A percentile compares a stretch with the other conserved stretches of the same genome.
Conservation (phyloP, 1,139 yeast species). For the Petasospora fabianii region DNA sequence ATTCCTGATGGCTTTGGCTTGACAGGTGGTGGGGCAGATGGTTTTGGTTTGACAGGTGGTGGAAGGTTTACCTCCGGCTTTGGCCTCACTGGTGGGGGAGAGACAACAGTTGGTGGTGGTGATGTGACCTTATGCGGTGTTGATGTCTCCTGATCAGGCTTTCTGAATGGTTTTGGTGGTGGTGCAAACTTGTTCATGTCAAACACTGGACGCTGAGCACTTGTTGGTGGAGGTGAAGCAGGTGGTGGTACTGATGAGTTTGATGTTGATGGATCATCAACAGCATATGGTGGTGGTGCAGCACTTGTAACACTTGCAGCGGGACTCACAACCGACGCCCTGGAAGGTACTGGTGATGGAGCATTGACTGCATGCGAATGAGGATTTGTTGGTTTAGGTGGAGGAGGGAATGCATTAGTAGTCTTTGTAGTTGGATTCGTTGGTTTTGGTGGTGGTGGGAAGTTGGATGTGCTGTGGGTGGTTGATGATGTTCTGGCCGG, state of each 20-base stretch:
- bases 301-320: too few relatives aligned
- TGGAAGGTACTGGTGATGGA: conserved; percentile 4
- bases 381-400: conserved; percentile 18
- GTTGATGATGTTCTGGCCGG: conserved; percentile 4
- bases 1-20: conserved; percentile 2
- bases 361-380: conserved; percentile 9
- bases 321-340: not conserved
- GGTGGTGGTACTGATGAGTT: conserved; percentile 2
- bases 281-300: not conserved
- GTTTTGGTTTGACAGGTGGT: not conserved
- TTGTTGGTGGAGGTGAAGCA: conserved; percentile 1
- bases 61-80: not conserved
- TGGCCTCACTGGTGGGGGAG: conserved; percentile 3
- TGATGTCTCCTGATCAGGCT: conserved; percentile 4
- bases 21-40: conserved; percentile 1
- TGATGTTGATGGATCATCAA: not conserved
- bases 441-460: conserved; percentile 25
- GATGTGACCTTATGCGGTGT: too few relatives aligned
- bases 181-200: conserved; percentile 22
- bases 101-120: not conserved
- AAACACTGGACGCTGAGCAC: conserved; percentile 6
- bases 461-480: conserved; percentile 17
- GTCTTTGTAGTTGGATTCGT: conserved; percentile 12
- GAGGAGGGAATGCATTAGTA: conserved; percentile 11
- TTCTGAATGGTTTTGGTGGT: conserved; percentile 31